A percentile compares a stretch with the other conserved stretches of the same genome.
phyloP scores from a whole-genome alignment of 2,329 filamentous ascomycete genomes.

The Plenodomus lindquistii region DNA sequence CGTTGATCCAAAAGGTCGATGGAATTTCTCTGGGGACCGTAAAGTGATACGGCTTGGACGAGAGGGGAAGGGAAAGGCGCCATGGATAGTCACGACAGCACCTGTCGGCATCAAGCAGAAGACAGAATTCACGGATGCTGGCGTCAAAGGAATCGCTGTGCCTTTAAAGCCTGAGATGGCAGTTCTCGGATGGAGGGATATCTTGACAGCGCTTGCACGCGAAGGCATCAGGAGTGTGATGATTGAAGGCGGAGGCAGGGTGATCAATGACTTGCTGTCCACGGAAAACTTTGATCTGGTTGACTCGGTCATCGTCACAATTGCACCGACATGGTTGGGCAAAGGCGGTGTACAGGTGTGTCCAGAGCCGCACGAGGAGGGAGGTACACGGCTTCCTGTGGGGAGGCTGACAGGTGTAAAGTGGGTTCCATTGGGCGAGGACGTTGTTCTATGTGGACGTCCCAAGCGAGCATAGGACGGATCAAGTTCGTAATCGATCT shows the following conservation, averaged over 20 bases:
- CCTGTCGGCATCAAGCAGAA: conserved; percentile 21
- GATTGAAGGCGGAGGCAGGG: conserved; percentile 83
- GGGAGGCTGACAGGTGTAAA: conserved; percentile 67
- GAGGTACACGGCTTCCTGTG: conserved; percentile 58
- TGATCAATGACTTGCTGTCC: conserved; percentile 81
- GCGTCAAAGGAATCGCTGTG: conserved; percentile 25
- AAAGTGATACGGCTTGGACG: conserved; percentile 69
- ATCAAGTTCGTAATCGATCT: neutral
- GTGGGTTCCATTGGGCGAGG: conserved; percentile 80
- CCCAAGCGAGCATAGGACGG: conserved; percentile 44
- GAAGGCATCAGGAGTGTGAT: conserved; percentile 77
- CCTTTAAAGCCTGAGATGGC: neutral
- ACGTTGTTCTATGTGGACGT: conserved; percentile 79
- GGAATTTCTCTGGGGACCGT: conserved; percentile 63
- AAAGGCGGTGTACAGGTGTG: conserved; percentile 78
- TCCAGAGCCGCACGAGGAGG: conserved; percentile 61
- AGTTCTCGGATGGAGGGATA: conserved; percentile 59
- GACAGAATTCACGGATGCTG: conserved; percentile 37
- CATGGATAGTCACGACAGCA: conserved; percentile 63
- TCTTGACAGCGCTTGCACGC: conserved; percentile 61
- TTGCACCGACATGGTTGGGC: conserved; percentile 90
- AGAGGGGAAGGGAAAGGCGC: conserved; percentile 69
- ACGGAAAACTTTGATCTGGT: conserved; percentile 64
- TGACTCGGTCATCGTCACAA: conserved; percentile 80
- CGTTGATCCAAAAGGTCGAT: conserved; percentile 77